Percentiles rank a stretch among this genome's conserved stretches.
These are phyloP conservation scores for Macadamia tetraphylla DNA, from an alignment of 164 flowering plant genomes.

Conservation along the genomic window DNA sequence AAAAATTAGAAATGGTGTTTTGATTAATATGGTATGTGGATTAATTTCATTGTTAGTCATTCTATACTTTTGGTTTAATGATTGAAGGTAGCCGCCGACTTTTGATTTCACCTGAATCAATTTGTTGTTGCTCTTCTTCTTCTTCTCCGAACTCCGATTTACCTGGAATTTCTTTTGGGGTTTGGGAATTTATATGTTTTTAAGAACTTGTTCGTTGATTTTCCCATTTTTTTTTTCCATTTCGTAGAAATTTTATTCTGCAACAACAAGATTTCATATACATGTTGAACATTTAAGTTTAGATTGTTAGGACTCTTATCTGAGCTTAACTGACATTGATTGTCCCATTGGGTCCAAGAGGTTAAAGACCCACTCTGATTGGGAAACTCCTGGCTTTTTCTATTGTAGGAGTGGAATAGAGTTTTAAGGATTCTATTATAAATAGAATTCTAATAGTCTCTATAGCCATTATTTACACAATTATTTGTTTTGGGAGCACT, in stretches of 20 bases:
- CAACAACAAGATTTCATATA: too few relatives aligned
- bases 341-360: too few relatives aligned
- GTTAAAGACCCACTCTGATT: too few relatives aligned
- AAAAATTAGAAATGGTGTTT: neutral
- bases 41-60: neutral
- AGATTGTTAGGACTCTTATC: too few relatives aligned
- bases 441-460: too few relatives aligned
- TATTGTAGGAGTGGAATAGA: too few relatives aligned
- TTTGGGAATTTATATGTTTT: neutral
- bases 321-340: too few relatives aligned
- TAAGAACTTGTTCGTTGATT: neutral
- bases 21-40: neutral
- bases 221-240: conserved; percentile 4
- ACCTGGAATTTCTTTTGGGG: neutral
- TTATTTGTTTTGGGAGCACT: too few relatives aligned
- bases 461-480: too few relatives aligned
- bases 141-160: neutral
- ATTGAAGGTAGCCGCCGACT: neutral
- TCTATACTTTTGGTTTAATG: neutral
- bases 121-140: neutral
- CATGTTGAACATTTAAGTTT: conserved; percentile 19
- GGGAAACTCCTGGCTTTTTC: too few relatives aligned
- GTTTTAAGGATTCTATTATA: too few relatives aligned
- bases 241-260: conserved; percentile 7
- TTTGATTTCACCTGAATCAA: neutral